phyloP scores from a whole-genome alignment of 1,139 yeast species.

The Maudiozyma humilis region DNA sequence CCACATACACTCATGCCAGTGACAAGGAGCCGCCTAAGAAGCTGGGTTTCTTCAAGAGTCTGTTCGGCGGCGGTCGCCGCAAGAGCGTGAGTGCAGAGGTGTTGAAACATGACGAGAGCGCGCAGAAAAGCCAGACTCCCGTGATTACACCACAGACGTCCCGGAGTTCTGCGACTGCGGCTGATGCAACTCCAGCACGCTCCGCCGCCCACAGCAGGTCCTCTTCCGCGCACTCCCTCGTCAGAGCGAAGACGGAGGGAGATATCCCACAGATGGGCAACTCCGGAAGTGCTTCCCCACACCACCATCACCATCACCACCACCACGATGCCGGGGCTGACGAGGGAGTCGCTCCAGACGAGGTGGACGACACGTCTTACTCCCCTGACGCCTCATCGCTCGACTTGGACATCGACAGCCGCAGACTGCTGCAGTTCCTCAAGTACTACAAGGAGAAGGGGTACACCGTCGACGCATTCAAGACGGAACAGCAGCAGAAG shows the following conservation, averaged over 20 bases:
- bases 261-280: conserved; percentile 3
- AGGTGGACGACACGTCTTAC: too few species aligned
- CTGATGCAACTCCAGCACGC: not conserved
- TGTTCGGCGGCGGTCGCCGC: conserved; percentile 34
- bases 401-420: conserved; percentile 38
- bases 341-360: not conserved
- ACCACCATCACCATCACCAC: conserved; percentile 10
- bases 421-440: conserved; percentile 50
- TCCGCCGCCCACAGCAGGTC: not conserved
- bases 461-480: conserved; percentile 26
- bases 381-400: not conserved
- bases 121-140: too few species aligned
- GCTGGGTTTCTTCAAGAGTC: conserved; percentile 31
- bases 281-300: not conserved
- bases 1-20: not conserved
- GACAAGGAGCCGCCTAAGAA: conserved; percentile 22
- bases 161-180: too few species aligned
- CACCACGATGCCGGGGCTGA: not conserved
- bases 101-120: too few species aligned
- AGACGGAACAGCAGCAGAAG: conserved; percentile 10
- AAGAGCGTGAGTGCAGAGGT: conserved; percentile 15
- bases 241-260: conserved; percentile 13
- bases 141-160: too few species aligned
- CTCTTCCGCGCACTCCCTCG: not conserved
- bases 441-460: conserved; percentile 40